Percentiles rank a stretch among this genome's conserved stretches.
Conservation (phyloP, 2,329 filamentous ascomycete genomes). For the Aspergillus pseudoglaucus region DNA sequence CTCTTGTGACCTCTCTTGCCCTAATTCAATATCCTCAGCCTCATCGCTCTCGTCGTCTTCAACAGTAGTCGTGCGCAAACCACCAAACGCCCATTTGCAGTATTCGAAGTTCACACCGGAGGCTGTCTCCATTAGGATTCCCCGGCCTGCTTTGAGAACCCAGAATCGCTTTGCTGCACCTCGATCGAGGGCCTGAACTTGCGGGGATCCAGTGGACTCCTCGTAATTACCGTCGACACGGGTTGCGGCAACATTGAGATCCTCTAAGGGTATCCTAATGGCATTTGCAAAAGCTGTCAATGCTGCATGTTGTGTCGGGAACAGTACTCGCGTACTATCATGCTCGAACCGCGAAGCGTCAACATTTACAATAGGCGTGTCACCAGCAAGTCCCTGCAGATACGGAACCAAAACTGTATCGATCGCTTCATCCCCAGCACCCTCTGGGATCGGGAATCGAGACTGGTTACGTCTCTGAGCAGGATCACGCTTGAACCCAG, state of each 20-base stretch:
- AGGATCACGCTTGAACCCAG: constrained; percentile 49
- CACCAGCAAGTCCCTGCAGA: constrained; percentile 47
- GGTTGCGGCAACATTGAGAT: constrained; percentile 39
- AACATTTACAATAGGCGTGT: constrained; percentile 48
- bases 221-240: constrained; percentile 13
- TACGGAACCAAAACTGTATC: constrained; percentile 55
- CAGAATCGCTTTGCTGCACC: constrained; percentile 45
- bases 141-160: constrained; percentile 54
- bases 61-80: constrained; percentile 43
- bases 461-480: constrained; percentile 33
- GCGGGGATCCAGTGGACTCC: constrained; percentile 11
- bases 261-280: constrained; percentile 47
- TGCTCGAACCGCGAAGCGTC: constrained; percentile 54
- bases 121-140: constrained; percentile 52
- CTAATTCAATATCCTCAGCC: constrained; percentile 28
- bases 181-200: constrained; percentile 28
- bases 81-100: constrained; percentile 57
- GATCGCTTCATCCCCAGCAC: constrained; percentile 47
- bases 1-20: constrained; percentile 42
- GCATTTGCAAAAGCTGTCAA: constrained; percentile 52
- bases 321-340: constrained; percentile 48
- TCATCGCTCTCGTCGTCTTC: constrained; percentile 30
- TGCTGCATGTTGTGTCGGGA: constrained; percentile 48
- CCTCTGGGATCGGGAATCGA: constrained; percentile 48
- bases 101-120: constrained; percentile 51